phyloP scores from a whole-genome alignment of 139 green algal species.

The Ettlia oleoabundans region DNA sequence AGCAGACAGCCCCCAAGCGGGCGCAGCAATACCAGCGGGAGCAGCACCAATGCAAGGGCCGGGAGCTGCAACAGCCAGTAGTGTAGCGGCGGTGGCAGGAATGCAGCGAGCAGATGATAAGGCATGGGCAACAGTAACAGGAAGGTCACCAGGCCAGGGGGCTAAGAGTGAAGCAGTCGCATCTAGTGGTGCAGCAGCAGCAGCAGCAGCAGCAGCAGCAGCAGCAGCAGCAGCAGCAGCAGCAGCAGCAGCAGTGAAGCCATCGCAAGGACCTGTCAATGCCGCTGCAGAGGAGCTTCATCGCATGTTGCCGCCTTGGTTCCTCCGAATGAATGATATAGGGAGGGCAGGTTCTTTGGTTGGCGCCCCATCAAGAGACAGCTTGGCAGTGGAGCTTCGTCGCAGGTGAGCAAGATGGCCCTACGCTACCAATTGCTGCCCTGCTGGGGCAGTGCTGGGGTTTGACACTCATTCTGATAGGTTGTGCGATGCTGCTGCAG shows the following conservation, averaged over 20 bases:
- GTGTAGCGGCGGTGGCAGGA: no score
- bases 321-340: slow-evolving; percentile 3
- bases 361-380: not conserved
- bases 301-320: slow-evolving; percentile 3
- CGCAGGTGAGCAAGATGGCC: no score
- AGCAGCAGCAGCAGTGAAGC: not conserved
- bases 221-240: not conserved
- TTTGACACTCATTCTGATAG: no score
- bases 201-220: not conserved
- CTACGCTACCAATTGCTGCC: no score
- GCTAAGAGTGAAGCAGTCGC: not conserved
- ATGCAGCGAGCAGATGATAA: no score
- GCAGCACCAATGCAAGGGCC: not conserved
- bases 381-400: slow-evolving; percentile 4
- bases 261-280: not conserved
- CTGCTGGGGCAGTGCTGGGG: no score
- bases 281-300: not conserved
- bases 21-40: not conserved
- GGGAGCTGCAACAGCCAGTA: no score
- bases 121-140: no score
- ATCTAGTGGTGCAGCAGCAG: not conserved
- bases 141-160: not conserved
- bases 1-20: no score
- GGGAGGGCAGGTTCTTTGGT: not conserved
- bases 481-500: no score